These are phyloP conservation scores for Trichaptum fuscoviolaceum DNA, from an alignment of 768 basidiomycete genomes.

Conservation along the genomic window DNA sequence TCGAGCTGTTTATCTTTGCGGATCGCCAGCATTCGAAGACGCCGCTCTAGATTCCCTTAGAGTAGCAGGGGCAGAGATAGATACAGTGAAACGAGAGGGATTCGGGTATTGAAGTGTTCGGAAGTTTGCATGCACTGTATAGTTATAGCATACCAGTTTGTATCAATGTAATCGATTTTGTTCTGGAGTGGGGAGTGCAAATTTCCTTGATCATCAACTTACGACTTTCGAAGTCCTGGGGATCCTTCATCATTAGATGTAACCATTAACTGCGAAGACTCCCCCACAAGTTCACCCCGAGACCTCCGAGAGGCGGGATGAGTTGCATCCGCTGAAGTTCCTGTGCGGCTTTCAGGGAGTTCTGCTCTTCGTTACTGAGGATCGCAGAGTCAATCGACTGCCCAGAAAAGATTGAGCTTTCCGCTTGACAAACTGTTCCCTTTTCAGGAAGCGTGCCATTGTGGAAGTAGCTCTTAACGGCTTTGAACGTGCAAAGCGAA, in stretches of 20 bases:
- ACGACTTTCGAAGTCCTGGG: background rate
- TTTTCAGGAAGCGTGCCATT: constrained; percentile 34
- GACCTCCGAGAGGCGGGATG: background rate
- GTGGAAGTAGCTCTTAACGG: constrained; percentile 35
- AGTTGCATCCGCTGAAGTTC: background rate
- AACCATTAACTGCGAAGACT: background rate
- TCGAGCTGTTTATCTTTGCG: constrained; percentile 43
- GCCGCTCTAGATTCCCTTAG: constrained; percentile 29
- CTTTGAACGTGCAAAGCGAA: constrained; percentile 29
- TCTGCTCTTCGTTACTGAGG: background rate
- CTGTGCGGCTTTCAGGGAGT: background rate
- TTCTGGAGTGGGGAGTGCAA: background rate
- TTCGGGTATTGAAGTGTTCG: constrained; percentile 35
- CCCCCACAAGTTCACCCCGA: background rate
- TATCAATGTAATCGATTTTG: background rate
- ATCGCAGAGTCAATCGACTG: background rate
- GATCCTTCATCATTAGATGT: background rate
- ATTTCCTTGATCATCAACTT: background rate
- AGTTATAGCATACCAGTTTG: background rate
- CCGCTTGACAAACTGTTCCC: constrained; percentile 35
- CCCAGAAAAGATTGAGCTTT: constrained; percentile 13
- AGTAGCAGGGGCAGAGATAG: constrained; percentile 29
- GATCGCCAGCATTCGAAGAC: constrained; percentile 42
- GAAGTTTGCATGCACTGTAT: no score
- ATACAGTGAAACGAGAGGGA: constrained; percentile 31